Percentiles rank a stretch among this genome's conserved stretches.
These are phyloP conservation scores for Phylloporus arenicola DNA, from an alignment of 768 basidiomycete species.

Conservation along the genomic window DNA sequence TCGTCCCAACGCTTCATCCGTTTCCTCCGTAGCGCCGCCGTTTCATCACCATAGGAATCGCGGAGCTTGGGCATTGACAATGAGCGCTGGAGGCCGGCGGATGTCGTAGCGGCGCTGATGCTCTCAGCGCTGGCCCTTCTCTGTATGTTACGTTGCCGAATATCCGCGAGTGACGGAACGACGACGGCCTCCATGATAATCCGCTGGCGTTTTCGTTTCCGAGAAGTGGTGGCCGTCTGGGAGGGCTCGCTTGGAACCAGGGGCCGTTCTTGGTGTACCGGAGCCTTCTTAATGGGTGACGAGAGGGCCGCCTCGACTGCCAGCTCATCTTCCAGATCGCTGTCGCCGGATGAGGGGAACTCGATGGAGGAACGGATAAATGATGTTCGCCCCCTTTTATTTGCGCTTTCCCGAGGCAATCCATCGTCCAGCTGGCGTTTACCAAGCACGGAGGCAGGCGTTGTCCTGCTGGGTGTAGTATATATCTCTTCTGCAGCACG, in stretches of 20 bases:
- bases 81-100: constrained; percentile 22
- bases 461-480: constrained; percentile 27
- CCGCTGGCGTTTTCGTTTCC: constrained; percentile 44
- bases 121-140: constrained; percentile 19
- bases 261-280: neutral
- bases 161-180: constrained; percentile 35
- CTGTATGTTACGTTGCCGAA: constrained; percentile 18
- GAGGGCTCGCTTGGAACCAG: constrained; percentile 1
- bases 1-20: constrained; percentile 23
- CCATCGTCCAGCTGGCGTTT: constrained; percentile 44
- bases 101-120: neutral
- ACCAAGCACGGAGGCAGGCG: constrained; percentile 29
- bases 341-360: constrained; percentile 22
- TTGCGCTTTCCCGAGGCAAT: constrained; percentile 21
- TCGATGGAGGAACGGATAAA: constrained; percentile 30
- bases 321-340: constrained; percentile 29
- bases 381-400: constrained; percentile 25
- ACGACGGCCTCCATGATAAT: constrained; percentile 49
- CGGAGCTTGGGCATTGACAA: constrained; percentile 20
- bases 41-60: constrained; percentile 14
- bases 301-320: constrained; percentile 21
- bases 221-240: constrained; percentile 1
- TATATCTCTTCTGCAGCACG: constrained; percentile 46
- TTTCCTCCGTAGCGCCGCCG: constrained; percentile 12
- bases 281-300: constrained; percentile 14